Evolutionary conservation across 2,329 filamentous ascomycete species (phyloP).

Genomic region (Hysterium pulicare): DNA sequence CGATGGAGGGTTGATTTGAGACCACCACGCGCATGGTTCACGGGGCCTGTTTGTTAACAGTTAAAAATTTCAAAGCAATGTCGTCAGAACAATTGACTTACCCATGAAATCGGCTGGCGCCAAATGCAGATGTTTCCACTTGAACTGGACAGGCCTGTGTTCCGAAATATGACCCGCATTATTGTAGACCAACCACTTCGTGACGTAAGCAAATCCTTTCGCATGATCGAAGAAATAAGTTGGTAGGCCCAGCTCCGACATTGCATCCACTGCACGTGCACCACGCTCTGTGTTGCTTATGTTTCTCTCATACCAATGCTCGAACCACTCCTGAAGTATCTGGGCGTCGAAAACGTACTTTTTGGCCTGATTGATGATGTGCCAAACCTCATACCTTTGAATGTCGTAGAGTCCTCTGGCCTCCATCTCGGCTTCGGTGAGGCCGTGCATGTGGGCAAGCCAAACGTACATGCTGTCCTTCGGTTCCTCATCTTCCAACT

Average conservation of each 20-base stretch:
- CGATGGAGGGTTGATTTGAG: constrained; percentile 1
- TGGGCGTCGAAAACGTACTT: neutral
- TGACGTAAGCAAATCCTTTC: constrained; percentile 18
- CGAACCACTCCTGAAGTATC: neutral
- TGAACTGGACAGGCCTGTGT: neutral
- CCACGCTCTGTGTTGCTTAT: neutral
- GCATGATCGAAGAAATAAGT: constrained; percentile 15
- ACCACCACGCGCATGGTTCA: constrained; percentile 1
- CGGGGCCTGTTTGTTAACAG: neutral
- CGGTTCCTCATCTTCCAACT: no score
- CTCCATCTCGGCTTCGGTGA: neutral
- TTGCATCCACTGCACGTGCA: neutral
- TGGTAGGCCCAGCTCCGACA: constrained; percentile 11
- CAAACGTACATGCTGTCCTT: neutral
- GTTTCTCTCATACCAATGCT: neutral
- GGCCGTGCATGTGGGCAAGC: neutral
- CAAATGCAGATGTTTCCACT: neutral
- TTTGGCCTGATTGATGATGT: neutral
- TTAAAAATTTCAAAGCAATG: neutral
- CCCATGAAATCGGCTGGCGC: constrained; percentile 1
- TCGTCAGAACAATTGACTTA: neutral
- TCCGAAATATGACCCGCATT: constrained; percentile 11
- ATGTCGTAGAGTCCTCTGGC: neutral
- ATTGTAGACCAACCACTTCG: constrained; percentile 17
- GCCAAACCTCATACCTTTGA: neutral